Evolutionary conservation across 352 stramenopile genomes (phyloP).

Genomic region (Pythium aristosporum): DNA sequence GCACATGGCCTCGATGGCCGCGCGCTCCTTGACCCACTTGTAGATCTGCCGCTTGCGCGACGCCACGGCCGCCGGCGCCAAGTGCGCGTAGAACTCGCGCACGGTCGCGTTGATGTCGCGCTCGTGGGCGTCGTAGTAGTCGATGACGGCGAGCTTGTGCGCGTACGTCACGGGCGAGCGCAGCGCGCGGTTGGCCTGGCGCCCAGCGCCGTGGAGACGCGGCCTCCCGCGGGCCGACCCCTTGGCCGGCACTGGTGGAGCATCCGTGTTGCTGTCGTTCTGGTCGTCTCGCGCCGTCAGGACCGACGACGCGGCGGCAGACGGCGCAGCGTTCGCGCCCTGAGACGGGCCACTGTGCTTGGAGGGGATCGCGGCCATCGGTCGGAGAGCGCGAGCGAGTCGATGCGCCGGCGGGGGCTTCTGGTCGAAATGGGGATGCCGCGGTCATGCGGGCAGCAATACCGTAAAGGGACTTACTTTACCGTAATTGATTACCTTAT

Average conservation of each 20-base stretch:
- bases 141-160: conserved; percentile 44
- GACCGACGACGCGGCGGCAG: no score
- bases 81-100: conserved; percentile 34
- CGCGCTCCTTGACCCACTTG: conserved; percentile 42
- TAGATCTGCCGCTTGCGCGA: conserved; percentile 53
- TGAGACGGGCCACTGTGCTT: no score
- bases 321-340: no score
- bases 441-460: background rate
- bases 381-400: no score
- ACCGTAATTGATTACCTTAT: background rate
- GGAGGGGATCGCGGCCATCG: no score
- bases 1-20: conserved; percentile 37
- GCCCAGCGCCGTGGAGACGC: conserved; percentile 29
- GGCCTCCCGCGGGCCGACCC: conserved; percentile 20
- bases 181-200: conserved; percentile 34
- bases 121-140: conserved; percentile 36
- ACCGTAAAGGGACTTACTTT: background rate
- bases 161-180: conserved; percentile 38
- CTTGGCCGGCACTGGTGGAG: background rate
- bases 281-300: no score
- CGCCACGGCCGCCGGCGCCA: conserved; percentile 18
- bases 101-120: conserved; percentile 43
- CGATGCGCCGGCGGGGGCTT: no score
- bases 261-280: background rate
- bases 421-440: background rate